Evolutionary conservation across 768 basidiomycete species (phyloP), one percentile per base, ranked within the genome.

Genomic region (Pilatotrama ljubarskyi): DNA sequence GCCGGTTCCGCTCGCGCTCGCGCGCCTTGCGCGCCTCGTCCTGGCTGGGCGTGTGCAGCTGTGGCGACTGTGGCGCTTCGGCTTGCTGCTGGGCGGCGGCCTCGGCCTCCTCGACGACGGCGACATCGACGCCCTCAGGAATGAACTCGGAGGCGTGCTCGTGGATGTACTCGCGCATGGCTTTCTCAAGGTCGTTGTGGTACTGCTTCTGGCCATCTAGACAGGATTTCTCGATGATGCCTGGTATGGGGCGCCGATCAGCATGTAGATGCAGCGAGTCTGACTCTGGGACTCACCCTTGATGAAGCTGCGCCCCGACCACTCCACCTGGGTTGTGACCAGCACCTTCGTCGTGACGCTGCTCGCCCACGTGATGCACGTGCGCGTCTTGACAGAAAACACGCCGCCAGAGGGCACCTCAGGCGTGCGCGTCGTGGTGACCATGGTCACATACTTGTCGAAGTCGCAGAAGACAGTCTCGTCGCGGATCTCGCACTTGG

Each of bases 281-380:
- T 49, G 43, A 20, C 46, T 49, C 35, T 55, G 25, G 10, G 49
- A 61, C 77, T 64, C 58, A 94, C 95, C 90, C 75, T 92, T 96
- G 74, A 99, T 95, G 75, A 98, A 98, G 75, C 93, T 95, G 66
- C 94, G 82, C 43, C 95, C 95, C 0, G 92, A 93, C 95, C 96
- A 99, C 61, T 98, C 95, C 1, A 98, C 92, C 63, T 90, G 84
- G 4, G 91, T 93, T 41, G 93, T 95, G 3, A 98, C 92, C 11
- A 95, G 64, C 14, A 99, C 85, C 58, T 82, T 85, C 6, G 90
- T 90, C 22, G 87, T 83, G 51, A 89, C 81, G 3, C 82, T 76
- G 51, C 89, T 88, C 11, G 93, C 95, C 95, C 95, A 99, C 80
- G 85, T 98, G 47, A 98, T 80, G 70, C 96, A 98, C 13, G 95